Base-by-base conservation (phyloP, 148 eudicot genomes). In the Dysphania ambrosioides region DNA sequence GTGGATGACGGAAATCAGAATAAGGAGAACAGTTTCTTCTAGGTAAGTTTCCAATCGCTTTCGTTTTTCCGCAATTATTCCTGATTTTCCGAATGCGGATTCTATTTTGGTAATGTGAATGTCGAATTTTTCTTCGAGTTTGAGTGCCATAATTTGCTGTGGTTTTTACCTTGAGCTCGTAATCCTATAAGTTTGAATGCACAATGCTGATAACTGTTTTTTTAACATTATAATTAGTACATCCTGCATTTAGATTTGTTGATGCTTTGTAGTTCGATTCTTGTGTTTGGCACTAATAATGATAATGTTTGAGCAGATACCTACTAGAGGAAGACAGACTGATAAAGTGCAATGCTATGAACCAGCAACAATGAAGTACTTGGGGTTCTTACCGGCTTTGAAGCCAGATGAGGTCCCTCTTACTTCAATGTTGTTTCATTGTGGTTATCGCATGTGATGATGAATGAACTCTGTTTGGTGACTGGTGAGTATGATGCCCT, bases 291-390 rank as follows among this genome's bases (percentile, higher is more conserved):
- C 42, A n/a, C 59, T 8, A 15, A 27, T 79, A 13, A 12, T 72
- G 29, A 60, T 40, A 35, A 24, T 51, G 21, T 82, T 62, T 44
- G 68, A 75, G 78, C 85, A 95, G 98, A 89, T 95, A 80, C 98
- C 98, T n/a, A 90, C 91, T 21, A 88, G 82, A 74, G 85, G 92
- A 81, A 84, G 96, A 64, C 96, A 90, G 66, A 92, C 96, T 1
- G 98, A 90, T 74, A 95, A 86, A 89, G 97, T 95, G 73, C 97
- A 88, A 73, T 95, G 98, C 86, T 95, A 95, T 81, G 97, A 95
- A 82, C 98, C 98, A 72, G 98, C 98, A 74, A 92, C 98, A 10
- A 95, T 95, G 98, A 95, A 95, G 77, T 95, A 92, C 81, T 81
- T 95, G 74, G 98, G 98, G 18, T 92, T 86, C 80, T 90, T 87